Evolutionary conservation across 2,329 filamentous ascomycete species (phyloP).

Genomic region (Claviceps purpurea): DNA sequence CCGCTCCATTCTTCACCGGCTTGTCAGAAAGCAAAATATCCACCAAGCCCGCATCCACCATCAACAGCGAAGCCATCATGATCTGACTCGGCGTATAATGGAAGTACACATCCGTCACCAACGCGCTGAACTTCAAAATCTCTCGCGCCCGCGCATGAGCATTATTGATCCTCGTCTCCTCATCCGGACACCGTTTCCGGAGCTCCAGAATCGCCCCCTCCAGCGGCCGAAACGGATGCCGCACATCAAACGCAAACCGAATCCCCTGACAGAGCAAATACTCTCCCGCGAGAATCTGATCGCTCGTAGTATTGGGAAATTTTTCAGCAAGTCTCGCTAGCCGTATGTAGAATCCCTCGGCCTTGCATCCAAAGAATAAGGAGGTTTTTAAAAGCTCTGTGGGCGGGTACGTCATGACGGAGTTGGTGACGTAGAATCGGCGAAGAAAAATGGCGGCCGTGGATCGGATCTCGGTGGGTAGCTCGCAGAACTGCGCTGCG

Average conservation of each 20-base stretch:
- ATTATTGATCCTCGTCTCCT: conserved; percentile 36
- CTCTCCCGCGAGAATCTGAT: conserved; percentile 80
- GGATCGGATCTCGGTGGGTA: conserved; percentile 36
- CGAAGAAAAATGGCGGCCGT: conserved; percentile 84
- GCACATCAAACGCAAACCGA: conserved; percentile 84
- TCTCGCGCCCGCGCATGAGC: conserved; percentile 64
- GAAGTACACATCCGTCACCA: conserved; percentile 93
- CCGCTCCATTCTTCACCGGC: conserved; percentile 12
- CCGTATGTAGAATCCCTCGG: conserved; percentile 68
- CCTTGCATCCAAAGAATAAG: conserved; percentile 87
- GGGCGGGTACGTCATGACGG: conserved; percentile 90
- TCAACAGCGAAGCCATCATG: conserved; percentile 66
- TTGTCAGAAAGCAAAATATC: conserved; percentile 30
- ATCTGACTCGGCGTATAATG: conserved; percentile 92
- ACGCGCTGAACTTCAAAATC: conserved; percentile 63
- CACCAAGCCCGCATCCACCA: conserved; percentile 56
- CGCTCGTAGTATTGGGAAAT: conserved; percentile 57
- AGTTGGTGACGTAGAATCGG: conserved; percentile 92
- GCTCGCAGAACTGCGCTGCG: conserved; percentile 39
- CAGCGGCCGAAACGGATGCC: conserved; percentile 77
- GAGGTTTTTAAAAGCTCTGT: conserved; percentile 80
- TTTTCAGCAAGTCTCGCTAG: conserved; percentile 51
- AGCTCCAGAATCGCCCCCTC: conserved; percentile 81
- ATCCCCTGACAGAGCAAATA: conserved; percentile 87
- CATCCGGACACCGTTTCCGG: conserved; percentile 49